A percentile compares a stretch with the other conserved stretches of the same genome.
phyloP scores from a whole-genome alignment of 169 alveolate species.

The Plasmodium coatneyi region DNA sequence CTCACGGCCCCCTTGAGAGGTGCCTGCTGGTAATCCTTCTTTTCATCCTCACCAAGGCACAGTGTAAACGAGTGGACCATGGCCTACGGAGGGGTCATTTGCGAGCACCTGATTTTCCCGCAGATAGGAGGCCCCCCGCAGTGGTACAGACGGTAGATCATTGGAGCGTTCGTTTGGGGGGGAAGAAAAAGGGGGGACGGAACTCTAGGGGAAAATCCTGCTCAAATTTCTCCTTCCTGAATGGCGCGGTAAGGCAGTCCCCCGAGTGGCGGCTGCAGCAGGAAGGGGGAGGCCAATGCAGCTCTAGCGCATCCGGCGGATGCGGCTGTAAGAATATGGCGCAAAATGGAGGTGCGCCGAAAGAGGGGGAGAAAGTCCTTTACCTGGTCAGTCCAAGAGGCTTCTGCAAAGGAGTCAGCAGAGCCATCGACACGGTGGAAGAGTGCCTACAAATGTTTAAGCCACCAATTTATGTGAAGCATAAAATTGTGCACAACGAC shows the following conservation, averaged over 20 bases:
- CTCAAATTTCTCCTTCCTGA: neutral
- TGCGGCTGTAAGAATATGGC: neutral
- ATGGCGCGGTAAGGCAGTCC: neutral
- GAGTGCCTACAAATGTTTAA: slow-evolving; percentile 85
- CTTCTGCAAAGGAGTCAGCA: slow-evolving; percentile 88
- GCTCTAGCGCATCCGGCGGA: neutral
- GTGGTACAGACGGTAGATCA: neutral
- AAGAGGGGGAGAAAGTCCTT: slow-evolving; percentile 50
- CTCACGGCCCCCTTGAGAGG: neutral
- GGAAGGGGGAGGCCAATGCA: neutral
- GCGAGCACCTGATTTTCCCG: neutral
- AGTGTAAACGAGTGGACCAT: neutral
- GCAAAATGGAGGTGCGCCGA: neutral
- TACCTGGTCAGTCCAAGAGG: slow-evolving; percentile 86
- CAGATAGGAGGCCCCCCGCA: neutral
- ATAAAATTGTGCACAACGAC: slow-evolving; percentile 89
- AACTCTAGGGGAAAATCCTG: neutral
- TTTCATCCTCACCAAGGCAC: neutral
- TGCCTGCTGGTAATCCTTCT: neutral
- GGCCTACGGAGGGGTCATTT: neutral
- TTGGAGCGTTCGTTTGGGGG: neutral
- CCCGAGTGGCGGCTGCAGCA: neutral
- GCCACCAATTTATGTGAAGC: slow-evolving; percentile 87
- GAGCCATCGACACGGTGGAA: slow-evolving; percentile 89
- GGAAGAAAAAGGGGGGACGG: neutral